Conservation (phyloP, 176 grass and related monocot species). For the Aegilops speltoides region DNA sequence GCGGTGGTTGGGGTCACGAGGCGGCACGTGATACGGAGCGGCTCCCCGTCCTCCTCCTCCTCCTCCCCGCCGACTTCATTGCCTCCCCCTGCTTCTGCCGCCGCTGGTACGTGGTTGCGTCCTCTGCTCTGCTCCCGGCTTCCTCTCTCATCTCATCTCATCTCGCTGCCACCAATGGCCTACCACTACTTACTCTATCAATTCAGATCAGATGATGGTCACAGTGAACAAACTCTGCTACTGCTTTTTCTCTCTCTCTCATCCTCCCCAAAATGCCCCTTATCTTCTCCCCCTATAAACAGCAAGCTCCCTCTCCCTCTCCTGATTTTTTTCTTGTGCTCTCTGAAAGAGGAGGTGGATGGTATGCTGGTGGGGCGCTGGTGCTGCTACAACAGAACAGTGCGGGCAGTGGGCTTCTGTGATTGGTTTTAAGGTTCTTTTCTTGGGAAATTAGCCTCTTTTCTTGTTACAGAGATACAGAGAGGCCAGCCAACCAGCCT, state of each 20-base stretch:
- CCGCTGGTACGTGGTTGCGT: conserved; percentile 3
- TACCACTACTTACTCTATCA: too few species aligned
- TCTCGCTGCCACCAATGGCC: neutral
- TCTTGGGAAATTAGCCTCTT: conserved; percentile 9
- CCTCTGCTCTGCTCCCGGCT: neutral
- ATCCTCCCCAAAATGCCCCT: conserved; percentile 50
- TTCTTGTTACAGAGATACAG: neutral
- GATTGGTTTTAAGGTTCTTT: conserved; percentile 45
- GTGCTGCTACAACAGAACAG: too few species aligned
- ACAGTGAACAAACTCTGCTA: conserved; percentile 21
- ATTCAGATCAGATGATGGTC: neutral
- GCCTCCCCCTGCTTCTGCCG: neutral
- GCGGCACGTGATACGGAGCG: conserved; percentile 32
- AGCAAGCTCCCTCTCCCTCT: neutral
- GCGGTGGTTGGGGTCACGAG: conserved; percentile 39
- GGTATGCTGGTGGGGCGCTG: neutral
- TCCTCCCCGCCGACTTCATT: neutral
- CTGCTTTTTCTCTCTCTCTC: neutral
- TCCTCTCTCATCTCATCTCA: neutral
- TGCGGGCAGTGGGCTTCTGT: neutral
- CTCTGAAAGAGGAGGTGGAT: conserved; percentile 2
- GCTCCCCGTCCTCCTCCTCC: conserved; percentile 22
- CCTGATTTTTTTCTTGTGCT: neutral
- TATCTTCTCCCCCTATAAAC: conserved; percentile 29
- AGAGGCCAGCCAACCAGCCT: neutral